phyloP scores from a whole-genome alignment of 2,329 filamentous ascomycete species.

The Xylaria hypoxylon region DNA sequence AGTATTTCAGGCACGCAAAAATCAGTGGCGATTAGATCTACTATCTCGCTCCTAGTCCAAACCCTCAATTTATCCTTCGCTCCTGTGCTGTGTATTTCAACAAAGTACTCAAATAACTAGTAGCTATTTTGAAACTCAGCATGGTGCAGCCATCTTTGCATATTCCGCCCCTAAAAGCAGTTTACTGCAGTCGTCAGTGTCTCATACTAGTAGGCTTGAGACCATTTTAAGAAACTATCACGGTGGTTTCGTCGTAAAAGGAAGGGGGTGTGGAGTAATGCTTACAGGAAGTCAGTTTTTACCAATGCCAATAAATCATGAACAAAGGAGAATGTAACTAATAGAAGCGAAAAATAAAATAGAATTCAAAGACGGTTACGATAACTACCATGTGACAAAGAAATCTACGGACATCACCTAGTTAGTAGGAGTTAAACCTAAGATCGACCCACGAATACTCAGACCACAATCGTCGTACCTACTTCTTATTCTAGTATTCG shows the following conservation, averaged over 20 bases:
- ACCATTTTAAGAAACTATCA: neutral
- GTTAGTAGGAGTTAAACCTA: neutral
- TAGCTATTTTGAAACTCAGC: neutral
- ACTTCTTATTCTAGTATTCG: no score
- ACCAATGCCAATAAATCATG: neutral
- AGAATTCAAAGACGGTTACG: neutral
- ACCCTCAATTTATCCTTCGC: neutral
- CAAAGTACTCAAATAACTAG: neutral
- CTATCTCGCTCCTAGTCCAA: neutral
- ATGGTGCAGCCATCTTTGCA: neutral
- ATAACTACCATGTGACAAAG: neutral
- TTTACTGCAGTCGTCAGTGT: neutral
- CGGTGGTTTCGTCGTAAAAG: neutral
- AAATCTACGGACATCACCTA: neutral
- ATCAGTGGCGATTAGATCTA: conserved; percentile 71
- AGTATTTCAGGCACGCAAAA: conserved; percentile 98
- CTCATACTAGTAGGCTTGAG: no score
- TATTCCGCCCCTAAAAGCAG: neutral
- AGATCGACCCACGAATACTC: neutral
- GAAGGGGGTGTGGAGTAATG: neutral
- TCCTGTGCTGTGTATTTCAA: neutral
- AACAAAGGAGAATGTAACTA: neutral
- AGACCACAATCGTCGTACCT: neutral
- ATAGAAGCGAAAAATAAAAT: no score
- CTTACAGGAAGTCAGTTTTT: neutral